Evolutionary conservation across 306 rosid species (phyloP).

Genomic region (Canavalia ensiformis): DNA sequence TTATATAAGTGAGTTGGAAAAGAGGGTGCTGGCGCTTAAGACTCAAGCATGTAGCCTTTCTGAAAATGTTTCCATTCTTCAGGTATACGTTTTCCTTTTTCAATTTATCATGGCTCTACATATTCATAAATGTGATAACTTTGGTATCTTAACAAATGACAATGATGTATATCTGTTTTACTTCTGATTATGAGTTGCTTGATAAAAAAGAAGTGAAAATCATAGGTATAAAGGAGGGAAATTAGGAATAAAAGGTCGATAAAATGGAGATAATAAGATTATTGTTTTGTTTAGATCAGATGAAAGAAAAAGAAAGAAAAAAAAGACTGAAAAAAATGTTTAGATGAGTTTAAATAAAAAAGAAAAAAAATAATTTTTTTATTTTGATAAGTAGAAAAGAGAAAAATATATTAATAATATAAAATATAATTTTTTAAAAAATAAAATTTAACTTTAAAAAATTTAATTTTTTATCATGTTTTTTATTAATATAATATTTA

Average conservation of each 20-base stretch:
- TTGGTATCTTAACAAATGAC: neutral
- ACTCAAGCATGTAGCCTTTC: constrained; percentile 51
- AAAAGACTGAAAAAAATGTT: too few relatives aligned
- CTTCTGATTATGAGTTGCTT: neutral
- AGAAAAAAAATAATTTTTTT: too few relatives aligned
- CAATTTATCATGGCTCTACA: constrained; percentile 14
- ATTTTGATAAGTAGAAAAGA: too few relatives aligned
- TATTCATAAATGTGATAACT: neutral
- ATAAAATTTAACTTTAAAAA: too few relatives aligned
- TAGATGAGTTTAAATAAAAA: too few relatives aligned
- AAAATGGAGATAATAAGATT: neutral
- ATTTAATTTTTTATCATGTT: too few relatives aligned
- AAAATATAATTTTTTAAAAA: too few relatives aligned
- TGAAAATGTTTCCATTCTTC: constrained; percentile 48
- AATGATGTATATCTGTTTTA: neutral
- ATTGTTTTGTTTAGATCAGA: too few relatives aligned
- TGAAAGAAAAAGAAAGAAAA: neutral
- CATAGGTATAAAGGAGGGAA: too few relatives aligned
- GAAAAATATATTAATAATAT: too few relatives aligned
- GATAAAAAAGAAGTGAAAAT: neutral
- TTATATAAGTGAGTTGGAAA: constrained; percentile 61
- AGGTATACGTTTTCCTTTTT: constrained; percentile 55
- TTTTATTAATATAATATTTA: too few relatives aligned
- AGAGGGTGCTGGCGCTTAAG: constrained; percentile 65
- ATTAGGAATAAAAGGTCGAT: neutral